Evolutionary conservation across 805 yeast genomes (phyloP).

Genomic region (Diddensiella caesifluorescens): DNA sequence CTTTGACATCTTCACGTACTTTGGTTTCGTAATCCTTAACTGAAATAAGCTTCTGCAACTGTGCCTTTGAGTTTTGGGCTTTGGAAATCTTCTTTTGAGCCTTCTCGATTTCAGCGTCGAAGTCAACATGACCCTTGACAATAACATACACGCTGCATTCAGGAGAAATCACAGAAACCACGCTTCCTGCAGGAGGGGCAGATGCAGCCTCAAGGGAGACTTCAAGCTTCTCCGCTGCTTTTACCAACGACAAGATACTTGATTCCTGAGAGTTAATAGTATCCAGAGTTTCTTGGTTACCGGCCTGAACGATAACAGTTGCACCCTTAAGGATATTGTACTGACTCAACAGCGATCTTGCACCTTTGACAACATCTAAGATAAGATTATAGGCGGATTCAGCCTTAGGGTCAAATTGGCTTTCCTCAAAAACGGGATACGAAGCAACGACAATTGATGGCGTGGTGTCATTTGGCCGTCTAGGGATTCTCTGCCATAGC

Average conservation of each 20-base stretch:
- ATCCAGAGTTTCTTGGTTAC: constrained; percentile 41
- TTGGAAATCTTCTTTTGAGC: constrained; percentile 70
- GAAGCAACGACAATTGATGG: constrained; percentile 70
- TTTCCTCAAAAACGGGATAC: constrained; percentile 63
- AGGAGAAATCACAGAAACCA: constrained; percentile 73
- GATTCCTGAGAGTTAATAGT: constrained; percentile 67
- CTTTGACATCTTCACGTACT: constrained; percentile 79
- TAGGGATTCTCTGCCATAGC: constrained; percentile 98
- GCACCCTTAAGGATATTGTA: constrained; percentile 86
- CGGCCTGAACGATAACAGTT: constrained; percentile 74
- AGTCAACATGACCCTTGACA: constrained; percentile 91
- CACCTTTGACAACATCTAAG: constrained; percentile 79
- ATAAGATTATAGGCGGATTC: constrained; percentile 76
- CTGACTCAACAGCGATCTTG: constrained; percentile 88
- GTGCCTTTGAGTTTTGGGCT: constrained; percentile 52
- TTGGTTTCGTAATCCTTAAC: constrained; percentile 78
- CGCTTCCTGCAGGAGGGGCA: constrained; percentile 81
- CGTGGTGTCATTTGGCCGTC: constrained; percentile 65
- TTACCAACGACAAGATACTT: constrained; percentile 86
- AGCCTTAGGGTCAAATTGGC: constrained; percentile 60
- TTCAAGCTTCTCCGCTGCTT: constrained; percentile 73
- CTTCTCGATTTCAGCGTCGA: constrained; percentile 84
- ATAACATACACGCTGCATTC: constrained; percentile 80
- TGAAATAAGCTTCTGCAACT: constrained; percentile 62
- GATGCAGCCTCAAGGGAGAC: constrained; percentile 50